Base-by-base conservation (phyloP, 192 early-diverging fungal genomes). In the Phycomyces nitens region DNA sequence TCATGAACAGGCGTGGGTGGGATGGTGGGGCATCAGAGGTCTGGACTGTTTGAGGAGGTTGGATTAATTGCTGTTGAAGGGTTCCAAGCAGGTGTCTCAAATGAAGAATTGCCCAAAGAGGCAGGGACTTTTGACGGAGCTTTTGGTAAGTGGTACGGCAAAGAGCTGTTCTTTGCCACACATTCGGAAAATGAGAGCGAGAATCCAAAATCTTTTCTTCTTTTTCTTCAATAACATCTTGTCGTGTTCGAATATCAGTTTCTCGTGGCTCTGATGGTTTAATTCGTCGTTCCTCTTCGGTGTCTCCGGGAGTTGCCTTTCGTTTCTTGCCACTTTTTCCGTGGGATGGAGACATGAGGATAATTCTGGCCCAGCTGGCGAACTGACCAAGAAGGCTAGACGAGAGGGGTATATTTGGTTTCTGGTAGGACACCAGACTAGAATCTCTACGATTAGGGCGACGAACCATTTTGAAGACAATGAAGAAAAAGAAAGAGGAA, bases 101-200 rank as follows among this genome's bases (percentile, higher is more conserved):
- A 23, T 63, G 62, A 20, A 54, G 38, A 10, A 53, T 54, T 20
- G 26, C 62, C 18, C 62, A 49, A n/a, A 63, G 23, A 27, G 59
- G 22, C 16, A 61, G 6, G 6, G 26, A 9, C 40, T 21, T 63
- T 4, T 29, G 62, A 24, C 52, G 52, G 38, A 63, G 52, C 24
- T 63, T 63, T 42, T 63, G 62, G 24, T 14, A 54, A 1, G 62
- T 63, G 10, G 52, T 20, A n/a, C 38, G 18, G 21, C 52, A 63
- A 5, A 63, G 62, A 3, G 20, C 18, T 0, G 39, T 42, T n/a
- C 56, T 26, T 58, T 58, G 56, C 44, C 44, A 47, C 44, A 47
- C 44, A 47, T 47, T 47, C 44, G 44, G 44, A 47, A 47, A 47
- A 47, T 47, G 44, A 47, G 44, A 47, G 44, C 44, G 44, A 11